Evolutionary conservation across 345 rosid genomes (phyloP), one percentile per base, ranked within the genome.

Genomic region (Zanthoxylum bungeanum): DNA sequence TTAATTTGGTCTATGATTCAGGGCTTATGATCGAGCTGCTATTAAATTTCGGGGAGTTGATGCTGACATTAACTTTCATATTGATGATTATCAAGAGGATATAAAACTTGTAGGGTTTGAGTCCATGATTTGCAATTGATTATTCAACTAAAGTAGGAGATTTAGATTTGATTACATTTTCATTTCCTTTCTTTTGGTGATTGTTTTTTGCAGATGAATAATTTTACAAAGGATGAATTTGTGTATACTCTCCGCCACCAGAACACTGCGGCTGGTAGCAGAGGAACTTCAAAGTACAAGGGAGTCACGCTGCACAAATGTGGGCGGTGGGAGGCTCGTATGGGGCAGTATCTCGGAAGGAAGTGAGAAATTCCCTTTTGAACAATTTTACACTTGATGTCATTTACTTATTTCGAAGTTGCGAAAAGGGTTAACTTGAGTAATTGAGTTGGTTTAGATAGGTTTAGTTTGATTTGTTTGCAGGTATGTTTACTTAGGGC

Each of bases 401-500:
- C 9, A 10, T 61, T 63, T 63, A 16, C 58, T 58, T 60, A 49
- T 25, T 69, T 72, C 31, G 31, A 61, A 36, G 28, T 53, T 24
- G 39, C 44, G 34, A 34, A 46, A 51, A 49, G 33, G 60, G 37
- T 55, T 70, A 25, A 44, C 19, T 14, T 17, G 49, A 64, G 56
- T 64, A 64, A 55, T 28, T 69, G 57, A 58, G 52, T 75, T 71
- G 17, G 57, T 47, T 19, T 21, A 34, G 47, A 56, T 64, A 60
- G 73, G 60, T 61, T 47, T 69, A 31, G 61, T 57, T 25, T 76
- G 57, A 27, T 83, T 68, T 80, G 69, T 72, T 50, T 77, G 76
- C 91, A 96, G 99, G 96, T 93, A 93, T 73, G 85, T 90, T 47
- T 96, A 96, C 80, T 96, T 96, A 66, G 99, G 99, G 68, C 86